Base-by-base conservation (phyloP, 345 rosid species). In the Melastoma malabathricum region DNA sequence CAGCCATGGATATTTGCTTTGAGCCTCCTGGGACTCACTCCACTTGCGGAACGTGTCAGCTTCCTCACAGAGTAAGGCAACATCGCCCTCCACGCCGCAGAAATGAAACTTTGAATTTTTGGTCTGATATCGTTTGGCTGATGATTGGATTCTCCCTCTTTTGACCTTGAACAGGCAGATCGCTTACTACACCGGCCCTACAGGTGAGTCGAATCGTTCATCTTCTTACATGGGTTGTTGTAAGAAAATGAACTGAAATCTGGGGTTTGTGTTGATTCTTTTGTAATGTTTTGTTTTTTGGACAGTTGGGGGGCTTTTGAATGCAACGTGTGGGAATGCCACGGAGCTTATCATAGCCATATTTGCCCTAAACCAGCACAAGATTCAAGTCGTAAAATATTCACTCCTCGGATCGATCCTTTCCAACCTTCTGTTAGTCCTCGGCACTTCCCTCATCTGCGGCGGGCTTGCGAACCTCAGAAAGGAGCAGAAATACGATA, bases 271-370 rank as follows among this genome's bases (percentile, higher is more conserved):
- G 14, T 39, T 0, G 19, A 20, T 15, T 13, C 15, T 17, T 13
- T 44, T 20, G 47, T 22, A n/a, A 15, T 48, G 51, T 13, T 4
- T 23, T 55, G 13, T 18, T 9, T 56, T 48, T 58, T 54, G 52
- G 50, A 48, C 74, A 86, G 96, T 90, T 54, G 96, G 98, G 15
- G 96, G 98, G 16, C 72, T 90, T 44, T 60, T 90, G 57, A 90
- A 90, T 53, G 98, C 98, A 38, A 86, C 96, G 18, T 84, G 98
- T 63, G 98, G 98, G 27, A 90, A 90, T 68, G 96, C 92, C 0
- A 84, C 96, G 0, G 98, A 90, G 65, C 72, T 90, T 19, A 90
- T 90, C 51, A 86, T 90, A 43, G 94, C 96, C 29, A 65, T 84
- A 45, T 68, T 90, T 16, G 98, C 96, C 43, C 75, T 90, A 9